These are phyloP conservation scores for Bodo saltans DNA, from an alignment of 78 protist genomes.

Conservation along the genomic window DNA sequence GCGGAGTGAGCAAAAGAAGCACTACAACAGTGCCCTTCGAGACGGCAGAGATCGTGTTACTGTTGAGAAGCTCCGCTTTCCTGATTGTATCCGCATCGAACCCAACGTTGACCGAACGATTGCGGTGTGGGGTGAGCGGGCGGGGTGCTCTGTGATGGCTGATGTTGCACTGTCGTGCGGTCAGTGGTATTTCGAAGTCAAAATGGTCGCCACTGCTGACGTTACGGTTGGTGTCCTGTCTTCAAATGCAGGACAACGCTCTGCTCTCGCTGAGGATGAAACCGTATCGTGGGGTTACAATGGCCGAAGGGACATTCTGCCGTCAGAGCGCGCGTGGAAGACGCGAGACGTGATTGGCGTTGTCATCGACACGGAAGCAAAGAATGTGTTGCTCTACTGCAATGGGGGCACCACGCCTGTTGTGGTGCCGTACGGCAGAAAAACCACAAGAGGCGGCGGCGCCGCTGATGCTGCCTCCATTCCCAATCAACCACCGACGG, in stretches of 20 bases:
- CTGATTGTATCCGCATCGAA: not conserved
- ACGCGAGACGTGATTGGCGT: not conserved
- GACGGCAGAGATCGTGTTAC: not conserved
- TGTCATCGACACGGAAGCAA: not conserved
- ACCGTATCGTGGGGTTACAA: not conserved
- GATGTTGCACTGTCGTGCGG: not conserved
- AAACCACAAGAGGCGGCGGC: too few species aligned
- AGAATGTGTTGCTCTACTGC: not conserved
- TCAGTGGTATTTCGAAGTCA: conserved; percentile 20
- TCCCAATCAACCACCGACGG: too few species aligned
- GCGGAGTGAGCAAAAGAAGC: not conserved
- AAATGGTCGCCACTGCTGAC: not conserved
- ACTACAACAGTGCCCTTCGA: not conserved
- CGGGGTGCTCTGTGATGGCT: not conserved
- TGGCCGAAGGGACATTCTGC: not conserved
- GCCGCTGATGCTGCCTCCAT: too few species aligned
- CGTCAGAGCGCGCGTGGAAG: not conserved
- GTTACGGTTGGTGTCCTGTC: not conserved
- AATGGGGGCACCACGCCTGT: not conserved
- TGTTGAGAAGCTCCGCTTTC: not conserved
- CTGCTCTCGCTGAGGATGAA: not conserved
- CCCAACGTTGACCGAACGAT: not conserved
- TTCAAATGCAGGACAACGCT: not conserved
- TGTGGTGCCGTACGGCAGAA: not conserved
- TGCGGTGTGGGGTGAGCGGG: not conserved